These are phyloP conservation scores for Blastobotrys petasosporus DNA, from an alignment of 1,139 yeast species.

Conservation along the genomic window DNA sequence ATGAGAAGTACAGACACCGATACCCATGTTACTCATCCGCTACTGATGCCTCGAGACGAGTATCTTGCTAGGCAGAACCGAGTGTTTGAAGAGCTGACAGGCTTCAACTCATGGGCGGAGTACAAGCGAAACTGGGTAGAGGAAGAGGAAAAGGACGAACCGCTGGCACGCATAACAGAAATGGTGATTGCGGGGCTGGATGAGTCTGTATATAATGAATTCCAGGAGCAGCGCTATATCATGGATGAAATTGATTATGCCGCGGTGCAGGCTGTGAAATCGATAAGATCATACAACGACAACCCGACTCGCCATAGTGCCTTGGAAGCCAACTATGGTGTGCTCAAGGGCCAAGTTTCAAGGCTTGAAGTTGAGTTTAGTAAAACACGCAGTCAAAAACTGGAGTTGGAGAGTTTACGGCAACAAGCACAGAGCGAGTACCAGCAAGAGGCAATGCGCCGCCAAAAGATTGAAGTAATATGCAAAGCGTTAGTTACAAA, in stretches of 20 bases:
- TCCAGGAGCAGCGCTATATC: constrained; percentile 15
- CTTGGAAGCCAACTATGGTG: constrained; percentile 12
- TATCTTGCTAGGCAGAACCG: constrained; percentile 20
- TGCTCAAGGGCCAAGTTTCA: constrained; percentile 14
- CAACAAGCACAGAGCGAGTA: constrained; percentile 6
- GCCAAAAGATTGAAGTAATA: constrained; percentile 14
- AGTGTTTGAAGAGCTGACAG: constrained; percentile 20
- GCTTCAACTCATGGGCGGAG: constrained; percentile 17
- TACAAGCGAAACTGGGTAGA: constrained; percentile 12
- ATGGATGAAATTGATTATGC: constrained; percentile 16
- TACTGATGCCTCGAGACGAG: constrained; percentile 20
- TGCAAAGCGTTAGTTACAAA: constrained; percentile 12
- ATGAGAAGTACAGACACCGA: not conserved
- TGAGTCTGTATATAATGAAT: constrained; percentile 20
- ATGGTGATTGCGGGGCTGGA: constrained; percentile 20
- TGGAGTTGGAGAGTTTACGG: constrained; percentile 11
- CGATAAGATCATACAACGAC: not conserved
- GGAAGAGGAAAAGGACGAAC: constrained; percentile 13
- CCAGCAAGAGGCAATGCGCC: constrained; percentile 12
- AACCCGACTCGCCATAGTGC: constrained; percentile 1
- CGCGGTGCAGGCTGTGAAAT: constrained; percentile 9
- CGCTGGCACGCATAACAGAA: constrained; percentile 17
- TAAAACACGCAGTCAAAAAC: constrained; percentile 12
- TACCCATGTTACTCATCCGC: constrained; percentile 4
- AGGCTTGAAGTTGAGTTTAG: constrained; percentile 16